phyloP scores from a whole-genome alignment of 2,329 filamentous ascomycete genomes.

The Emmonsiellopsis sp. region DNA sequence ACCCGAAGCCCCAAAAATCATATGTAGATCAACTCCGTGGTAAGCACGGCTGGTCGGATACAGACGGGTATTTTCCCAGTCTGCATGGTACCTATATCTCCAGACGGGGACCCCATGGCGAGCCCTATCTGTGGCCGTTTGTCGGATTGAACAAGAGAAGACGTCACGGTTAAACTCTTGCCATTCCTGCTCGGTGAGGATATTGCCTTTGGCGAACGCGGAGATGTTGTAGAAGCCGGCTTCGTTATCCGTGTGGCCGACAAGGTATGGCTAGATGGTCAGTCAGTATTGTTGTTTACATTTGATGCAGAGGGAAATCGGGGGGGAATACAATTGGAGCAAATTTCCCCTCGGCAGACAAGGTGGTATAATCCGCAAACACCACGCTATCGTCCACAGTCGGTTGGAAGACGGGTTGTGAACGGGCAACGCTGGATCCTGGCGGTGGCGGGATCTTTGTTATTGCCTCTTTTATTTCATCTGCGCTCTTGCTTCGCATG shows the following conservation, averaged over 20 bases:
- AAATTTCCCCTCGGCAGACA: slow-evolving; percentile 28
- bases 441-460: slow-evolving; percentile 20
- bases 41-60: slow-evolving; percentile 40
- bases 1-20: slow-evolving; percentile 36
- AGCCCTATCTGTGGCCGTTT: slow-evolving; percentile 28
- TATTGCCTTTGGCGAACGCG: slow-evolving; percentile 30
- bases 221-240: slow-evolving; percentile 40
- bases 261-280: slow-evolving; percentile 26
- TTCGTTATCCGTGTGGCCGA: slow-evolving; percentile 38
- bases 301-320: not conserved
- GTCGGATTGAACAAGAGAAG: slow-evolving; percentile 38
- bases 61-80: slow-evolving; percentile 41
- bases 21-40: slow-evolving; percentile 40
- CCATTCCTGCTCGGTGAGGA: slow-evolving; percentile 31
- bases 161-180: slow-evolving; percentile 34
- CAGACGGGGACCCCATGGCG: slow-evolving; percentile 30
- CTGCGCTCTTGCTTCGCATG: slow-evolving; percentile 28
- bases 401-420: slow-evolving; percentile 32
- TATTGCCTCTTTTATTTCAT: slow-evolving; percentile 26
- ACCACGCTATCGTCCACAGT: slow-evolving; percentile 32
- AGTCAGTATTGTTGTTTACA: not conserved
- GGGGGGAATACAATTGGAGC: slow-evolving; percentile 22
- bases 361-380: slow-evolving; percentile 32
- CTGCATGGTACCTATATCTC: slow-evolving; percentile 40
- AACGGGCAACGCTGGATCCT: slow-evolving; percentile 23